Percentiles rank a stretch among this genome's conserved stretches.
Evolutionary conservation across 129 eudicot genomes (phyloP).

Genomic region (Erigeron canadensis): DNA sequence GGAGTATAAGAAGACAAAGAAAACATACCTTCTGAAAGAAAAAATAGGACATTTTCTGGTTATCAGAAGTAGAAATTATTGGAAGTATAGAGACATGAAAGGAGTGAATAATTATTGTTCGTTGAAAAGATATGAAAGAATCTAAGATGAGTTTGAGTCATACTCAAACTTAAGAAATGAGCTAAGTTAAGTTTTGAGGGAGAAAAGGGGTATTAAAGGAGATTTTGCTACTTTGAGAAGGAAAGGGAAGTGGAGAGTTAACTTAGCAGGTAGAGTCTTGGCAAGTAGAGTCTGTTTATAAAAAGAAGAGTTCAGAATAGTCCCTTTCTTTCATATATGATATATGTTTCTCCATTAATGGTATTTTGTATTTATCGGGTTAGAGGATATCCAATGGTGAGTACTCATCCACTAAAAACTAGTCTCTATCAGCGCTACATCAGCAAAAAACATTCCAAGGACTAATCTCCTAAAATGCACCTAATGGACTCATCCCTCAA

Average conservation of each 20-base stretch:
- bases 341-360: too few species aligned
- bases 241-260: conserved; percentile 13
- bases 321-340: not conserved
- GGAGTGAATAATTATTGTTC: not conserved
- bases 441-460: too few species aligned
- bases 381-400: too few species aligned
- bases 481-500: too few species aligned
- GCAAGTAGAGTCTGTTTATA: not conserved
- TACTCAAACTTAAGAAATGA: conserved; percentile 21
- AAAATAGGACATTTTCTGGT: conserved; percentile 3
- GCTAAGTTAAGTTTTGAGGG: conserved; percentile 7
- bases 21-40: conserved; percentile 21
- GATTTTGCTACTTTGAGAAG: conserved; percentile 21
- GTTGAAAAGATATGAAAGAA: conserved; percentile 22
- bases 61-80: not conserved
- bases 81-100: conserved; percentile 4
- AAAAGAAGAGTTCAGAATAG: not conserved
- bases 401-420: too few species aligned
- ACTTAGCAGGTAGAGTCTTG: not conserved
- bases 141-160: conserved; percentile 22
- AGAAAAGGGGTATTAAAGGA: conserved; percentile 11
- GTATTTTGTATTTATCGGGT: too few species aligned
- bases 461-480: too few species aligned
- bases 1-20: not conserved
- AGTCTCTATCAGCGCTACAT: too few species aligned